Evolutionary conservation across 2,329 filamentous ascomycete genomes (phyloP).

Genomic region (Hymenoscyphus occultus): DNA sequence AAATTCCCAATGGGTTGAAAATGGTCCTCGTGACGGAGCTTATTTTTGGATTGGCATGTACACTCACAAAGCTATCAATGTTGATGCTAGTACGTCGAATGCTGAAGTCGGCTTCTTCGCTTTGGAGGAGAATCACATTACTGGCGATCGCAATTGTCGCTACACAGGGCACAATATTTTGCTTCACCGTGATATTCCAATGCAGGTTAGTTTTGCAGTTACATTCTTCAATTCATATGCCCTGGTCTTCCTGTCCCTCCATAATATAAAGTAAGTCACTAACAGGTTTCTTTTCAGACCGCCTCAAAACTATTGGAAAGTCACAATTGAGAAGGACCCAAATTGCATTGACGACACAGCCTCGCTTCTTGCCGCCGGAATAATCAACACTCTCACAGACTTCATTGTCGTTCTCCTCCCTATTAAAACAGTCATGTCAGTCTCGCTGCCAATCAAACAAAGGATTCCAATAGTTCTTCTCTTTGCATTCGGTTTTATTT

Average conservation of each 20-base stretch:
- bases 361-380: constrained; percentile 52
- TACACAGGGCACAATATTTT: constrained; percentile 28
- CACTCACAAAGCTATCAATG: constrained; percentile 40
- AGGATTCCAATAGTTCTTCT: constrained; percentile 43
- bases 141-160: constrained; percentile 23
- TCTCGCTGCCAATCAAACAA: constrained; percentile 48
- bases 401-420: constrained; percentile 53
- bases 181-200: constrained; percentile 28
- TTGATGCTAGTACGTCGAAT: constrained; percentile 35
- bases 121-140: constrained; percentile 28
- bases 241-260: neutral
- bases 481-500: constrained; percentile 50
- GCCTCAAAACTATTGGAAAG: constrained; percentile 40
- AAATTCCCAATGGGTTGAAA: constrained; percentile 39
- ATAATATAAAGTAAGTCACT: neutral
- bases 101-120: constrained; percentile 21
- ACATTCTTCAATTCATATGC: neutral
- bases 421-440: constrained; percentile 44
- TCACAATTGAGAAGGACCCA: constrained; percentile 34
- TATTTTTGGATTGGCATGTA: constrained; percentile 38
- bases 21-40: constrained; percentile 41
- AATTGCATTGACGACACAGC: constrained; percentile 49
- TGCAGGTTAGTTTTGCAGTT: constrained; percentile 25
- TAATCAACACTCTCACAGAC: constrained; percentile 59
- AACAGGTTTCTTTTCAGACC: constrained; percentile 29